Conservation (phyloP, 805 yeast genomes). For the Metschnikowia peoriensis region DNA sequence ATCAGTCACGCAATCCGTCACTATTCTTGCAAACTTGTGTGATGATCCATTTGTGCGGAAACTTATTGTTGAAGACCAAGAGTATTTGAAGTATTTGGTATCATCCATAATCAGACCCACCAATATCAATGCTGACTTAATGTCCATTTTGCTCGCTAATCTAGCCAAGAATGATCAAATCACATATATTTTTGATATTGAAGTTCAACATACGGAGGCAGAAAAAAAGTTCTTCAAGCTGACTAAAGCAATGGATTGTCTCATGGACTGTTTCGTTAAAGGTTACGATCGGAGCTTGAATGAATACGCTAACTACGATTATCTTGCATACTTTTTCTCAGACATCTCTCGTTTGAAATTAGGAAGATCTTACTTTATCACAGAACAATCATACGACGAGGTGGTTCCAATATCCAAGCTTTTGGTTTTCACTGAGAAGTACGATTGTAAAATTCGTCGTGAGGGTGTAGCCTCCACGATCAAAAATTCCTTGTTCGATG, state of each 20-base stretch:
- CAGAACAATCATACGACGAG: conserved; percentile 67
- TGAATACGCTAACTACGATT: conserved; percentile 73
- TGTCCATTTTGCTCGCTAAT: conserved; percentile 81
- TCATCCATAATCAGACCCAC: conserved; percentile 50
- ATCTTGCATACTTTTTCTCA: conserved; percentile 83
- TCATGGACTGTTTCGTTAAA: conserved; percentile 86
- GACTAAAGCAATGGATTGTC: conserved; percentile 63
- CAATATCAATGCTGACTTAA: conserved; percentile 73
- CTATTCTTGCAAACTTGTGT: conserved; percentile 80
- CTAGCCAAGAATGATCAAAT: conserved; percentile 75
- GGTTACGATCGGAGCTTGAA: conserved; percentile 74
- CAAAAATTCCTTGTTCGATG: conserved; percentile 83
- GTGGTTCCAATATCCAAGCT: conserved; percentile 81
- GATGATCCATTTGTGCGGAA: conserved; percentile 65
- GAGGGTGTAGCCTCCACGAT: conserved; percentile 92
- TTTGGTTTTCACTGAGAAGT: conserved; percentile 78
- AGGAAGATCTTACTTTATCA: conserved; percentile 77
- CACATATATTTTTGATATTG: conserved; percentile 46
- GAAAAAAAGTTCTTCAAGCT: conserved; percentile 53
- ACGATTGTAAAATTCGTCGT: conserved; percentile 75
- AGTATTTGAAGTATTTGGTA: conserved; percentile 49
- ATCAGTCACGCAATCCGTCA: conserved; percentile 63
- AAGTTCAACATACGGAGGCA: conserved; percentile 33
- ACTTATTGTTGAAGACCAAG: conserved; percentile 61
- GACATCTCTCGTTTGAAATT: conserved; percentile 74